Conservation (phyloP, 768 basidiomycete genomes). For the Naganishia randhawae region DNA sequence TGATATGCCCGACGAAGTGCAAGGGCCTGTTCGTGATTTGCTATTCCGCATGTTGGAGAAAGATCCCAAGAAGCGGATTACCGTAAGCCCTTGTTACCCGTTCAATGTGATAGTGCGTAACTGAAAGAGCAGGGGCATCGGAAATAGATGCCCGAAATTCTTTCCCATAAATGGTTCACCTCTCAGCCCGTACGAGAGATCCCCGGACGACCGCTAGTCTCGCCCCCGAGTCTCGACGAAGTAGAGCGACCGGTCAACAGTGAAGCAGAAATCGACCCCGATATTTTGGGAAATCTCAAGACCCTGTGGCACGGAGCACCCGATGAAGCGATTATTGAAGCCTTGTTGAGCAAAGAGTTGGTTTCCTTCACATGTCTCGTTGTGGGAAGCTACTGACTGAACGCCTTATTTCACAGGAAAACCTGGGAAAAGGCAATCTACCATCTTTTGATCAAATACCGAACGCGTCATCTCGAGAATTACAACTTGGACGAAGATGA, state of each 20-base stretch:
- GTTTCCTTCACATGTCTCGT: conserved; percentile 28
- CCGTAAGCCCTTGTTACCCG: conserved; percentile 50
- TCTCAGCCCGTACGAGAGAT: conserved; percentile 54
- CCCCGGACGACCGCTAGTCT: conserved; percentile 46
- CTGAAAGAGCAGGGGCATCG: background rate
- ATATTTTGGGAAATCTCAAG: conserved; percentile 82
- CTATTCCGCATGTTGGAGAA: conserved; percentile 74
- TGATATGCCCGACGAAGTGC: conserved; percentile 69
- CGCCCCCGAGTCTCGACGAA: conserved; percentile 62
- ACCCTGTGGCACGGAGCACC: conserved; percentile 84
- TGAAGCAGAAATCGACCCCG: conserved; percentile 70
- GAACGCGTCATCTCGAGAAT: conserved; percentile 67
- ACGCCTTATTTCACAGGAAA: conserved; percentile 53
- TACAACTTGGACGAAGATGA: conserved; percentile 65
- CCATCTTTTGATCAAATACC: conserved; percentile 78
- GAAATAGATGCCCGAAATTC: conserved; percentile 64
- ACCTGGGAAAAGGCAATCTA: conserved; percentile 98
- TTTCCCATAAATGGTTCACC: conserved; percentile 73
- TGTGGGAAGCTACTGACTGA: background rate
- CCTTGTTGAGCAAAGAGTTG: conserved; percentile 57
- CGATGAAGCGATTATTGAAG: conserved; percentile 68
- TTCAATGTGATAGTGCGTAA: too few species aligned
- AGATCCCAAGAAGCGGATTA: conserved; percentile 70
- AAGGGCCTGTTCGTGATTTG: conserved; percentile 68
- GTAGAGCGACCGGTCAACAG: conserved; percentile 67